A percentile compares a stretch with the other conserved stretches of the same genome.
Conservation (phyloP, 805 yeast genomes). For the Scheffersomyces lignosus region DNA sequence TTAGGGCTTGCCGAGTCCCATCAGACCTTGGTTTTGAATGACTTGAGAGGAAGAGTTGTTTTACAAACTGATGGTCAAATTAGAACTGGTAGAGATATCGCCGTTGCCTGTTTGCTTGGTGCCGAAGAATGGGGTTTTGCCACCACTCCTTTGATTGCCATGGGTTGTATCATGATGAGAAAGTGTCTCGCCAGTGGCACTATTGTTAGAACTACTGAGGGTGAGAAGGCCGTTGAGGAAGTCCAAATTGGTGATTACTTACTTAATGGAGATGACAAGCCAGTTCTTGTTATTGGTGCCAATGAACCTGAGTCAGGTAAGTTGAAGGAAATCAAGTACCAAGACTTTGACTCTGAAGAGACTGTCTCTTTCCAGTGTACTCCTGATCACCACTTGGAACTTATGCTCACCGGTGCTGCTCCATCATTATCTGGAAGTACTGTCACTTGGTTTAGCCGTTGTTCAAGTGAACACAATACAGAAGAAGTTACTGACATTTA, state of each 20-base stretch:
- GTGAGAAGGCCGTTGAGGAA: constrained; percentile 3
- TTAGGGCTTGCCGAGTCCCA: constrained; percentile 97
- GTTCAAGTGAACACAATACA: no score
- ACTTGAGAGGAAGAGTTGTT: constrained; percentile 90
- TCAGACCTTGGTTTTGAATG: constrained; percentile 93
- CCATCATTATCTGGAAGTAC: no score
- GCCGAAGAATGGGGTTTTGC: constrained; percentile 99
- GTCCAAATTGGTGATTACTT: constrained; percentile 6
- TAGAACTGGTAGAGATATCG: constrained; percentile 95
- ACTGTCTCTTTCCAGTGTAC: not conserved
- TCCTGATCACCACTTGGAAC: not conserved
- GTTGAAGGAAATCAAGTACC: constrained; percentile 4
- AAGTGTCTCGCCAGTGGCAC: constrained; percentile 39
- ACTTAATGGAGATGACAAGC: constrained; percentile 3
- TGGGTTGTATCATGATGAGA: constrained; percentile 97
- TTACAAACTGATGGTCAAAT: constrained; percentile 99
- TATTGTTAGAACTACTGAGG: constrained; percentile 4
- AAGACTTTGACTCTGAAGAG: constrained; percentile 4
- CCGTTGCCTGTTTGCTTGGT: constrained; percentile 92
- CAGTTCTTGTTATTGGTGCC: constrained; percentile 1
- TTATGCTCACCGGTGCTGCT: no score
- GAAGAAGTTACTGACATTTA: no score
- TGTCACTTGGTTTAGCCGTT: no score
- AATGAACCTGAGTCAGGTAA: constrained; percentile 1
- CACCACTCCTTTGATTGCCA: constrained; percentile 92